A percentile compares a stretch with the other conserved stretches of the same genome.
These are phyloP conservation scores for Kodamaea arcana DNA, from an alignment of 1,139 yeast genomes.

Conservation along the genomic window DNA sequence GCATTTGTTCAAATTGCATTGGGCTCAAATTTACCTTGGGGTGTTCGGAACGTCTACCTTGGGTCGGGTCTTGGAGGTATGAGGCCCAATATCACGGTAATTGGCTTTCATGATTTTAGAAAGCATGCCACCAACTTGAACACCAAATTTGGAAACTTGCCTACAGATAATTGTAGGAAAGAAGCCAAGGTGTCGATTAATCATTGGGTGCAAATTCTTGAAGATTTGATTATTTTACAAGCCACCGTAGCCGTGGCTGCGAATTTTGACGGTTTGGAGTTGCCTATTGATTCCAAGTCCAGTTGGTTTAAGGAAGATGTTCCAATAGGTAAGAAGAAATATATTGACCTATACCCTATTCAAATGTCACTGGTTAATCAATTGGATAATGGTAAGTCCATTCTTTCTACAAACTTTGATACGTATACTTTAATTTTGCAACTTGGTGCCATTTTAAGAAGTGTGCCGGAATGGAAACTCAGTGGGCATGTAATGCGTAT, in stretches of 20 bases:
- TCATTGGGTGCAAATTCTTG: conserved; percentile 91
- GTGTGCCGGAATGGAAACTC: conserved; percentile 89
- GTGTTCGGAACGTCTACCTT: conserved; percentile 84
- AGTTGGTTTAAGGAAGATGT: conserved; percentile 6
- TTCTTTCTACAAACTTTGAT: conserved; percentile 84
- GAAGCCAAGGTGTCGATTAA: conserved; percentile 66
- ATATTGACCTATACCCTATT: conserved; percentile 87
- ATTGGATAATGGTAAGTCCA: conserved; percentile 62
- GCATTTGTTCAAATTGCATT: conserved; percentile 92
- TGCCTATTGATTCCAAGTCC: conserved; percentile 41
- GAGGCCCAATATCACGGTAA: conserved; percentile 90
- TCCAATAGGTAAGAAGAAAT: conserved; percentile 32
- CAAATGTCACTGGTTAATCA: conserved; percentile 87
- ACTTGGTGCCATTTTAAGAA: conserved; percentile 83
- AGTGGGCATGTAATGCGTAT: conserved; percentile 67
- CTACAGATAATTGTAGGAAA: conserved; percentile 76
- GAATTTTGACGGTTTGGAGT: conserved; percentile 61
- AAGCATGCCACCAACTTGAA: conserved; percentile 31
- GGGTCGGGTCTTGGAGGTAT: conserved; percentile 97
- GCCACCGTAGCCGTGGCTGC: conserved; percentile 93
- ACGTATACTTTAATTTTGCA: conserved; percentile 91
- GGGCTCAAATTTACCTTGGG: conserved; percentile 90
- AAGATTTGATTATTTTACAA: conserved; percentile 87
- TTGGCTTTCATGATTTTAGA: conserved; percentile 74
- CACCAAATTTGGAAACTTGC: conserved; percentile 36